Evolutionary conservation across 1,284 basidiomycete genomes (phyloP).

Genomic region (Schizopora paradoxa): DNA sequence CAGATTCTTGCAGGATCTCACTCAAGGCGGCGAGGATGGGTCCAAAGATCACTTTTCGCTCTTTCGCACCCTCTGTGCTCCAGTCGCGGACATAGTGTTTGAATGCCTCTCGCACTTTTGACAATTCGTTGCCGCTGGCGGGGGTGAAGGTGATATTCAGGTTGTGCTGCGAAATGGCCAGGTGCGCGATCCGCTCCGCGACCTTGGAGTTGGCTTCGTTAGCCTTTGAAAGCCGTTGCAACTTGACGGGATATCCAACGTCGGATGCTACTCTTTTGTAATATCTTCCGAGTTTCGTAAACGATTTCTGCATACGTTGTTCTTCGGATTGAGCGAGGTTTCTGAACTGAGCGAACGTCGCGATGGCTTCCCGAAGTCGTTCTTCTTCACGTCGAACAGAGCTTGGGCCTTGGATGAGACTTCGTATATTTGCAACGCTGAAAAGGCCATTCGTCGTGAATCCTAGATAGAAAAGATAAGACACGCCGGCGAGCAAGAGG

Average conservation of each 20-base stretch:
- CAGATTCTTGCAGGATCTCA: slow-evolving; percentile 14
- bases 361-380: too few species aligned
- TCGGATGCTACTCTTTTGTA: slow-evolving; percentile 45
- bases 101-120: slow-evolving; percentile 48
- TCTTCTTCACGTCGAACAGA: too few species aligned
- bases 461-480: too few species aligned
- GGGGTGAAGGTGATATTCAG: slow-evolving; percentile 13
- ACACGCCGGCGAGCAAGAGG: too few species aligned
- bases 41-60: slow-evolving; percentile 47
- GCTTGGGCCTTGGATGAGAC: too few species aligned
- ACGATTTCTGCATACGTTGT: slow-evolving; percentile 33
- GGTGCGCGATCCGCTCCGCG: slow-evolving; percentile 40
- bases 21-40: slow-evolving; percentile 48
- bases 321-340: slow-evolving; percentile 33
- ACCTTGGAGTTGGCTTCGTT: slow-evolving; percentile 42
- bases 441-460: too few species aligned
- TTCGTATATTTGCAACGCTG: too few species aligned
- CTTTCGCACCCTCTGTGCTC: slow-evolving; percentile 48
- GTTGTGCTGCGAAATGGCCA: slow-evolving; percentile 33
- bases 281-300: slow-evolving; percentile 32
- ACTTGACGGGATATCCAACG: slow-evolving; percentile 49
- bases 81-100: slow-evolving; percentile 68
- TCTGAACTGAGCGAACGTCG: slow-evolving; percentile 6
- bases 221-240: slow-evolving; percentile 40
- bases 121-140: slow-evolving; percentile 34